Percentiles rank a stretch among this genome's conserved stretches.
These are phyloP conservation scores for Betula pendula DNA, from an alignment of 306 rosid genomes.

Conservation along the genomic window DNA sequence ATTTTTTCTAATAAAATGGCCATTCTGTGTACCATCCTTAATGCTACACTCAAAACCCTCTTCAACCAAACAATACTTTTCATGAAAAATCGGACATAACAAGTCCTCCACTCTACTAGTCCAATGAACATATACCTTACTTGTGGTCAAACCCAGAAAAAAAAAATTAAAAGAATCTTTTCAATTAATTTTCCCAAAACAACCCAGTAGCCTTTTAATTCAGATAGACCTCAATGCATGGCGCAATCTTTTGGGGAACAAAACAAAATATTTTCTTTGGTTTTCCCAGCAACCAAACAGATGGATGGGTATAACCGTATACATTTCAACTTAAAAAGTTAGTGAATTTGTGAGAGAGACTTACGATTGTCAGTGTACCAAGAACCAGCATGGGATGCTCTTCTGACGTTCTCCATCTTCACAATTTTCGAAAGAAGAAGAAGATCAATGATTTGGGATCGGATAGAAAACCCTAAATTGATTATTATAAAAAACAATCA, in stretches of 20 bases:
- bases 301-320: too few species aligned
- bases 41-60: slow-evolving; percentile 6
- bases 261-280: not conserved
- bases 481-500: not conserved
- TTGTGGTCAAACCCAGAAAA: too few species aligned
- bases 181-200: not conserved
- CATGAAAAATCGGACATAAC: not conserved
- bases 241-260: not conserved
- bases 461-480: slow-evolving; percentile 16
- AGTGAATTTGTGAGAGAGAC: slow-evolving; percentile 22
- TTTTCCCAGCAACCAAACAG: slow-evolving; percentile 6
- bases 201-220: not conserved
- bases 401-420: slow-evolving; percentile 61
- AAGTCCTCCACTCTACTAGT: not conserved
- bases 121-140: not conserved
- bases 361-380: slow-evolving; percentile 89
- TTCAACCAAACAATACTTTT: slow-evolving; percentile 10
- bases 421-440: slow-evolving; percentile 6
- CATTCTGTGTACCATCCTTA: too few species aligned
- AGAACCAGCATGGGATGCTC: slow-evolving; percentile 84
- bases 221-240: not conserved
- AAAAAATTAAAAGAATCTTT: too few species aligned
- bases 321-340: not conserved
- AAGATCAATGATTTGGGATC: not conserved
- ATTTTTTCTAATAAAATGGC: too few species aligned